These are phyloP conservation scores for Colletotrichum sp. DNA, from an alignment of 2,329 filamentous ascomycete genomes.

Conservation along the genomic window DNA sequence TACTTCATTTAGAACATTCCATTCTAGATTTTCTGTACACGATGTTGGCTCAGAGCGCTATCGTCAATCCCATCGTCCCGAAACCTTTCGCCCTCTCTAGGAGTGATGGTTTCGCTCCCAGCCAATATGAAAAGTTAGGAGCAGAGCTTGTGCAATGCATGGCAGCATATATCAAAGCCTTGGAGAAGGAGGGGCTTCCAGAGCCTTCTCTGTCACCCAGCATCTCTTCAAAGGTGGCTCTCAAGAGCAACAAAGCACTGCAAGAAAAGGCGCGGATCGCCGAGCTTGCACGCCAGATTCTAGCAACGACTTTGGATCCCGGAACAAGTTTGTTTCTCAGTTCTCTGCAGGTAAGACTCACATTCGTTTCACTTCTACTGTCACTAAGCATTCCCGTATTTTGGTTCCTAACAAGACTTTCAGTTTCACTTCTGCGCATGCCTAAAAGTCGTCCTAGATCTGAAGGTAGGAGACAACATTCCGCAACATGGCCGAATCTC, in stretches of 20 bases:
- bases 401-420: neutral
- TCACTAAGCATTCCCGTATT: neutral
- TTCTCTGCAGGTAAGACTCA: neutral
- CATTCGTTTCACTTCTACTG: accelerated
- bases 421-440: neutral
- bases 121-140: neutral
- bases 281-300: neutral
- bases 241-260: neutral
- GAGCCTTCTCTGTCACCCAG: neutral
- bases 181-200: neutral
- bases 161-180: neutral
- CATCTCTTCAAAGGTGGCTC: accelerated
- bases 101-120: neutral
- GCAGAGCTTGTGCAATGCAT: neutral
- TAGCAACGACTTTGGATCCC: neutral
- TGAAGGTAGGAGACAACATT: neutral
- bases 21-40: neutral
- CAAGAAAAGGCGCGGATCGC: neutral
- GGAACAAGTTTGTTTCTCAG: neutral
- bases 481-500: neutral
- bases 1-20: neutral
- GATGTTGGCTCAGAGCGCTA: neutral
- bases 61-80: neutral
- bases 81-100: neutral
- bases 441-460: neutral